Percentiles rank a stretch among this genome's conserved stretches.
These are phyloP conservation scores for Aspergillus costaricaensis DNA, from an alignment of 2,329 filamentous ascomycete genomes.

Conservation along the genomic window DNA sequence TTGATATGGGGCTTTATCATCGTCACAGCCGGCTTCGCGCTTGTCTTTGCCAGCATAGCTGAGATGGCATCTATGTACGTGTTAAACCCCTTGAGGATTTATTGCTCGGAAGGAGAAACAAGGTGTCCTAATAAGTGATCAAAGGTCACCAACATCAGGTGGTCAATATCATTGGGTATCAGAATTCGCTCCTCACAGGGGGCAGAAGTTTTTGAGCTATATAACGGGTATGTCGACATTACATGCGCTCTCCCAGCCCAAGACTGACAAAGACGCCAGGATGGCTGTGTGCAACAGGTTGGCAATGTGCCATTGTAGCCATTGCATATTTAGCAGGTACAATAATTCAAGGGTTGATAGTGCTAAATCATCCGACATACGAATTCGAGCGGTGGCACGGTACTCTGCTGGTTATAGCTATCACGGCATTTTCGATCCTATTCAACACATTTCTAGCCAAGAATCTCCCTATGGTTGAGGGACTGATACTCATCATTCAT, in stretches of 20 bases:
- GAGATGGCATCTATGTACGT: constrained; percentile 49
- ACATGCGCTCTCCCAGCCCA: neutral
- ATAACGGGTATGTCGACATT: constrained; percentile 38
- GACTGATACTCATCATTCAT: constrained; percentile 45
- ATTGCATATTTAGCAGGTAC: constrained; percentile 48
- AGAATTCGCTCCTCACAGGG: constrained; percentile 46
- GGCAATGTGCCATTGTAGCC: constrained; percentile 49
- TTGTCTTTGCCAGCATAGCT: constrained; percentile 43
- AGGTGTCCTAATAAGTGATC: neutral
- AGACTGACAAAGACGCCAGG: constrained; percentile 25
- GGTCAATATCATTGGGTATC: constrained; percentile 47
- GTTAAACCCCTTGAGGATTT: neutral
- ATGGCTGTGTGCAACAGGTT: constrained; percentile 48
- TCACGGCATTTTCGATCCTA: constrained; percentile 41
- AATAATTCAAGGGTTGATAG: constrained; percentile 49
- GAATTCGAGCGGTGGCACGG: constrained; percentile 47
- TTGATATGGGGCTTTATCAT: constrained; percentile 42
- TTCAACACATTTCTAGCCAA: constrained; percentile 47
- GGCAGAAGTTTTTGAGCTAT: constrained; percentile 50
- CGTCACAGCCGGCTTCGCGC: constrained; percentile 32
- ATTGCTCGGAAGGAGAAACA: neutral
- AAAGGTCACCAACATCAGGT: constrained; percentile 44
- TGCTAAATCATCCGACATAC: constrained; percentile 47
- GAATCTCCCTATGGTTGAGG: constrained; percentile 43
- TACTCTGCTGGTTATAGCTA: constrained; percentile 47